Evolutionary conservation across 2,329 filamentous ascomycete species (phyloP).

Genomic region (Cadophora sp.): DNA sequence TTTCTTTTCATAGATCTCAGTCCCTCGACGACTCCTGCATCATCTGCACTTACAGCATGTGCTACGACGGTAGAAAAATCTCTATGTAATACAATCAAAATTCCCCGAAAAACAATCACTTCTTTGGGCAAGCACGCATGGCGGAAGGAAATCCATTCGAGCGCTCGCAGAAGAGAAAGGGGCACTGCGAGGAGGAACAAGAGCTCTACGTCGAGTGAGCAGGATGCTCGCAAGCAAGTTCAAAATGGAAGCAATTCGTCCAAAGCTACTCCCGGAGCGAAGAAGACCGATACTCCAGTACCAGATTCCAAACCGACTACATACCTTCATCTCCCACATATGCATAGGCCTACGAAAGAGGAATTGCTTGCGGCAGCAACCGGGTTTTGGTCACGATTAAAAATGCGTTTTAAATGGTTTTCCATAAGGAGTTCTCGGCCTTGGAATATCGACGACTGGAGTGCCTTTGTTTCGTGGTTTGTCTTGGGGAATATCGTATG

Average conservation of each 20-base stretch:
- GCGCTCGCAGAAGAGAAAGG: slow-evolving; percentile 36
- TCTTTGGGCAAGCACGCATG: slow-evolving; percentile 37
- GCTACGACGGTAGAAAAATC: slow-evolving; percentile 35
- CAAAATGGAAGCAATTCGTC: slow-evolving; percentile 33
- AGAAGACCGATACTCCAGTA: slow-evolving; percentile 26
- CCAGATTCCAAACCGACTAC: slow-evolving; percentile 47
- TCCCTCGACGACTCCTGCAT: slow-evolving; percentile 47
- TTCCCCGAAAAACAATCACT: slow-evolving; percentile 25
- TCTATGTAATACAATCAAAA: slow-evolving; percentile 30
- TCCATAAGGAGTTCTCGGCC: slow-evolving; percentile 92
- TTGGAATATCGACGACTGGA: slow-evolving; percentile 96
- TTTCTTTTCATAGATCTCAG: slow-evolving; percentile 56
- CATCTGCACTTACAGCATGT: slow-evolving; percentile 38
- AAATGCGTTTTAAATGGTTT: slow-evolving; percentile 96
- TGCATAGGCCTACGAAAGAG: slow-evolving; percentile 89
- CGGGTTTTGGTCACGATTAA: slow-evolving; percentile 89
- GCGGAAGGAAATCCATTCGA: slow-evolving; percentile 42
- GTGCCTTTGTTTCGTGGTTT: slow-evolving; percentile 94
- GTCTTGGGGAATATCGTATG: slow-evolving; percentile 91
- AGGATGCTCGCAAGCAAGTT: slow-evolving; percentile 30
- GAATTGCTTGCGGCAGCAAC: slow-evolving; percentile 90
- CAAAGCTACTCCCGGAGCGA: slow-evolving; percentile 27
- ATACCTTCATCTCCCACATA: slow-evolving; percentile 61
- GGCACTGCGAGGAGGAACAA: slow-evolving; percentile 40
- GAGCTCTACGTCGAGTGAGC: slow-evolving; percentile 41